Evolutionary conservation across 805 yeast species (phyloP), one percentile per base, ranked within the genome.

Genomic region (Hanseniaspora vineae): DNA sequence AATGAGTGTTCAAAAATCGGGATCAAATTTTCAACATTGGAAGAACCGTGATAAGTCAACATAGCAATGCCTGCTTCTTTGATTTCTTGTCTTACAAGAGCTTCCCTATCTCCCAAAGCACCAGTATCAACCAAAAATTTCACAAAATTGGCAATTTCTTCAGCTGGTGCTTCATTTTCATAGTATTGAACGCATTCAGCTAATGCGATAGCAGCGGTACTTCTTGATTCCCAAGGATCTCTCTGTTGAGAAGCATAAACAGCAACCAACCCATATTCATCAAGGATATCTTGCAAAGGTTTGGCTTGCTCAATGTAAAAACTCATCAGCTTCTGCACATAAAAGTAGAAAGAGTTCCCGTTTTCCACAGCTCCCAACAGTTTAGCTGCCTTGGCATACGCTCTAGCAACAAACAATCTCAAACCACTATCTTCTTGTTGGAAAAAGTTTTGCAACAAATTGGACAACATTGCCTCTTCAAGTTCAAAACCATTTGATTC

Each of bases 41-140:
- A 58, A 19, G 75, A 70, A 18, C 96, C 97, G 54, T 80, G 82
- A 1, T 60, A 58, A 40, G 79, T 73, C 46, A 92, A 78, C 33
- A 86, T 71, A 39, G 73, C 77, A 49, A 85, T 72, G 45, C 96
- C 97, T n/a, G 96, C 92, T 48, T 83, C 90, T 58, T 86, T 88
- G 60, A 88, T 72, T 58, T 84, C 94, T 51, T 80, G 84, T 46
- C 92, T 76, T 3, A 87, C 96, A 46, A 76, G 64, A 0, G 74
- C 66, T 50, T 84, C 84, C 49, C 74, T 71, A 59, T 89, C 97
- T 31, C 86, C 88, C 42, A 88, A 68, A 1, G 90, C 84, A 42
- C 74, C 72, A 44, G 71, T 76, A 15, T 74, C 68, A 31, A 82
- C 75, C 47, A 86, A 66, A 60, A 85, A 86, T 19, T 65, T 62